Evolutionary conservation across 208 protist species (phyloP).

Genomic region (Crithidia expoeki): DNA sequence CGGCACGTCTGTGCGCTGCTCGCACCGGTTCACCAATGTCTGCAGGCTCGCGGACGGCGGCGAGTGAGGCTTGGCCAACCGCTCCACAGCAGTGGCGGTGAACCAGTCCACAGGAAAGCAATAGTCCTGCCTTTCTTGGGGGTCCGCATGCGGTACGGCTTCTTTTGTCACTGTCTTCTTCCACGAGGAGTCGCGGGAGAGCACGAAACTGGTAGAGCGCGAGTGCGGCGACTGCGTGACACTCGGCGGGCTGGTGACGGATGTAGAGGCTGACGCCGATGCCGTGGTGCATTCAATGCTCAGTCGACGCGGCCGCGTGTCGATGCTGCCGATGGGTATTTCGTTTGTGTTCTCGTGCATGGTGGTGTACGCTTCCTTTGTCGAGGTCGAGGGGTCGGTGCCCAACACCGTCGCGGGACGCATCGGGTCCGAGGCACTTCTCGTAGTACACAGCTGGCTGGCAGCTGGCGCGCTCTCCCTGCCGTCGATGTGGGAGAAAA

Average conservation of each 20-base stretch:
- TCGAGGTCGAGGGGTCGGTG: neutral
- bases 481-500: neutral
- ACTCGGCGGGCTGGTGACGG: neutral
- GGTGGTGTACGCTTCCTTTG: neutral
- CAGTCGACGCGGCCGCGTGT: neutral
- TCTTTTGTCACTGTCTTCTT: neutral
- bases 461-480: neutral
- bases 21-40: neutral
- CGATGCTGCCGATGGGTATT: neutral
- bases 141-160: neutral
- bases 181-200: neutral
- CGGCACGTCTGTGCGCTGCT: neutral
- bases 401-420: neutral
- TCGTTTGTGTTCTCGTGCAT: neutral
- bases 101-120: constrained; percentile 12
- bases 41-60: neutral
- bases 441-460: constrained; percentile 1
- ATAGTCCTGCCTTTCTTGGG: neutral
- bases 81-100: neutral
- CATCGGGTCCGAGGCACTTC: neutral
- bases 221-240: constrained; percentile 1
- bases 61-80: neutral
- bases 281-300: neutral
- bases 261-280: too few relatives aligned
- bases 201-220: neutral